Evolutionary conservation across 345 rosid species (phyloP).

Genomic region (Pelargonium nanum): DNA sequence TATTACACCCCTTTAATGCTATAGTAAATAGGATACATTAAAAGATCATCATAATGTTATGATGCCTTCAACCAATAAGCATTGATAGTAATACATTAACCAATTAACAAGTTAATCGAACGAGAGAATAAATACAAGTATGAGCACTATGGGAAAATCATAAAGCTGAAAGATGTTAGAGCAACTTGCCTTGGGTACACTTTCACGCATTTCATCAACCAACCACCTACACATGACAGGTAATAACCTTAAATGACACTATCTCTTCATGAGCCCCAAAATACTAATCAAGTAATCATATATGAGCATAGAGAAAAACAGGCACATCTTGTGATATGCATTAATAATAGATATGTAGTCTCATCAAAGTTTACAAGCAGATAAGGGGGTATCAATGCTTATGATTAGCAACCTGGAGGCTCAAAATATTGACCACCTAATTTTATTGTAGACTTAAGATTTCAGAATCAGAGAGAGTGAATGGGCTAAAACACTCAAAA

Average conservation of each 20-base stretch:
- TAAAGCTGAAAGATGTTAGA: conserved; percentile 7
- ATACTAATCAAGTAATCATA: background rate
- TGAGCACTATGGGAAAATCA: background rate
- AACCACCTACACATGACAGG: conserved; percentile 63
- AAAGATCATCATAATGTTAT: too few species aligned
- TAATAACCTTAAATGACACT: conserved; percentile 14
- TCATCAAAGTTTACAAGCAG: background rate
- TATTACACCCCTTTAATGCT: background rate
- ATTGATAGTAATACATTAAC: too few species aligned
- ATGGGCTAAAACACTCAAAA: background rate
- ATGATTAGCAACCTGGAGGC: background rate
- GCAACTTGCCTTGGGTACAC: conserved; percentile 76
- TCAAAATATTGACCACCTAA: background rate
- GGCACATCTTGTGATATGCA: background rate
- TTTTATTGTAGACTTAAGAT: background rate
- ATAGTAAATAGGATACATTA: too few species aligned
- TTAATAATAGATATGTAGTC: background rate
- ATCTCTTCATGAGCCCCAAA: background rate
- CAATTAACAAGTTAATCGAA: background rate
- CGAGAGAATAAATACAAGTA: background rate
- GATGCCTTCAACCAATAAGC: background rate
- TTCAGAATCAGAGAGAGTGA: background rate
- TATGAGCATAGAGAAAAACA: too few species aligned
- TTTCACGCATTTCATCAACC: conserved; percentile 78
- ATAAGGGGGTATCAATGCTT: background rate